Evolutionary conservation across 1,284 basidiomycete genomes (phyloP), one percentile per base, ranked within the genome.

Genomic region (Fomitopsis betulina): DNA sequence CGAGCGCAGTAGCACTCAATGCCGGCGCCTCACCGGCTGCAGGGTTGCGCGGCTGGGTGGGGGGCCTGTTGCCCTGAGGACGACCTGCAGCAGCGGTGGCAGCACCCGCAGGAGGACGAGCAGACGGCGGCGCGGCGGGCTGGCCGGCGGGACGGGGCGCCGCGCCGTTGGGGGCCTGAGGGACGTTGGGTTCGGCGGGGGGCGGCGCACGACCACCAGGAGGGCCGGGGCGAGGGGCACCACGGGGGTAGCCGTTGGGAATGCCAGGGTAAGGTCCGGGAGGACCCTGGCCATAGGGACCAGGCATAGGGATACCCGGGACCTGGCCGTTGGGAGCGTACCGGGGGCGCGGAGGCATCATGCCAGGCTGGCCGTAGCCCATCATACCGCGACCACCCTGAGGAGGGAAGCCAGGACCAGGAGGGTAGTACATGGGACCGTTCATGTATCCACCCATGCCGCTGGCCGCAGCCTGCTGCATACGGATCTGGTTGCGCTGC

Each of bases 401-500:
- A 70, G 89, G 84, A 76, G 90, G 83, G 80, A 90, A 94, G 50
- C 87, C 87, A 58, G 93, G 91, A 39, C 86, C 89, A 64, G 91
- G 87, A 60, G 89, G 91, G 71, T 94, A 95, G 80, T 94, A 96
- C 78, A 94, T 87, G 40, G 54, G 90, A 39, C 85, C 86, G 62
- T 88, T 88, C 72, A 94, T 86, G 76, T 91, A 95, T 61, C 87
- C 88, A 64, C 84, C 85, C 60, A 93, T 81, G 60, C 93, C 93
- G 64, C 89, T 89, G 57, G 89, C 89, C 59, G 89, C 91, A 65
- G 90, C 91, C 81, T 97, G 95, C 74, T 96, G 94, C 83, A 95
- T 90, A 66, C 95, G 84, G 73, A 94, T 92, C 77, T 97, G 94
- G 76, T 93, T 93, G 74, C 95, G 93, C 77, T 97, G 94, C 63